Base-by-base conservation (phyloP, 164 flowering plant genomes). In the Akebia trifoliata region DNA sequence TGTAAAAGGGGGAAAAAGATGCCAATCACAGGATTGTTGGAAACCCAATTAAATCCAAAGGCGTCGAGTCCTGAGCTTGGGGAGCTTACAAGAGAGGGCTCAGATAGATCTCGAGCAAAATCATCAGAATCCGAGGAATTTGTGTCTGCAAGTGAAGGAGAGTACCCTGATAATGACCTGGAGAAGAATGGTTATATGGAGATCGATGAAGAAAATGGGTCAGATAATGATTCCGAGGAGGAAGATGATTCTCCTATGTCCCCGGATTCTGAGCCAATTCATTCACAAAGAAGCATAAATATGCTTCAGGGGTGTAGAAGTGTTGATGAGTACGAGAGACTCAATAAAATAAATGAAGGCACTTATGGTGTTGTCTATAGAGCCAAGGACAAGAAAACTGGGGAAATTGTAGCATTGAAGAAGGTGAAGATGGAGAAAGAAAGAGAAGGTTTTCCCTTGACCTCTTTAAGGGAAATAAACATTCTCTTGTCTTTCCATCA, bases 361-460 rank as follows among this genome's bases (percentile, higher is more conserved):
- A 93, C 98, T 53, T 93, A 93, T 71, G 98, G 98, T 59, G 94
- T 93, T 64, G 97, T 93, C 1, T 93, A 74, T 50, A 85, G 96
- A 70, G 98, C 98, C 49, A 90, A 47, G 62, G 98, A 93, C 71
- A 90, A 77, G 68, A 90, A 83, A 63, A 78, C 90, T 0, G 90
- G 94, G 5, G 98, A 93, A 71, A 69, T 90, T 69, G 98, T 93
- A 47, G 97, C 98, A 0, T 56, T 93, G 74, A 93, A 90, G 81
- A 93, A 90, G 75, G 94, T 93, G 29, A 93, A 93, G 74, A 93
- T 90, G 98, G 98, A 93, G 68, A 93, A 85, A 70, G 98, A 93
- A 74, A 77, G 86, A 60, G 98, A 92, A 70, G 98, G 98, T 40
- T 92, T 92, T 63, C 98, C 97, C 28, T 56, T 90, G 85, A 93